Percentiles rank a stretch among this genome's conserved stretches.
These are phyloP conservation scores for Boletus edulis DNA, from an alignment of 768 basidiomycete species.

Conservation along the genomic window DNA sequence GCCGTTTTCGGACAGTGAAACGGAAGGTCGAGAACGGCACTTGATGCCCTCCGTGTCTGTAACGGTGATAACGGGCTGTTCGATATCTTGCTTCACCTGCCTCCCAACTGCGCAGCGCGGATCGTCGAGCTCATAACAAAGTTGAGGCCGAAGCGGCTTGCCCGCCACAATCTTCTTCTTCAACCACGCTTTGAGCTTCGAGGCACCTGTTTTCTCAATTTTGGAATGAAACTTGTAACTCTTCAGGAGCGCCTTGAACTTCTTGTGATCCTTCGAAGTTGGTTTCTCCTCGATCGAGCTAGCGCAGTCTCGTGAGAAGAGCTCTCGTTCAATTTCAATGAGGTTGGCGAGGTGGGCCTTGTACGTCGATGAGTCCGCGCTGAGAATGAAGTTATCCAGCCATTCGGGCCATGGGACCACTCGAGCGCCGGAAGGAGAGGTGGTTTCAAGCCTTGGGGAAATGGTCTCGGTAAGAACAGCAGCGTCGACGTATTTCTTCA, in stretches of 20 bases:
- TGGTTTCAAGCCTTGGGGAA: slow-evolving; percentile 15
- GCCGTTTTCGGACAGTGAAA: slow-evolving; percentile 33
- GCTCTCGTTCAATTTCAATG: slow-evolving; percentile 35
- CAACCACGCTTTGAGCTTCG: slow-evolving; percentile 61
- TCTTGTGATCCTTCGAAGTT: slow-evolving; percentile 34
- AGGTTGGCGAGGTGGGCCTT: slow-evolving; percentile 34
- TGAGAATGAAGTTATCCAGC: slow-evolving; percentile 38
- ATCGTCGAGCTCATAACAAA: slow-evolving; percentile 42
- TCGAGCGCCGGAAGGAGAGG: slow-evolving; percentile 24
- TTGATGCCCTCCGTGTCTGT: slow-evolving; percentile 24
- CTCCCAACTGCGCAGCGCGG: slow-evolving; percentile 39
- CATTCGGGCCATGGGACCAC: slow-evolving; percentile 39
- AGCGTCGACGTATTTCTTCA: slow-evolving; percentile 17
- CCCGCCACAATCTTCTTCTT: slow-evolving; percentile 52
- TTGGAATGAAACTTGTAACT: slow-evolving; percentile 38
- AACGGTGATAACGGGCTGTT: slow-evolving; percentile 18
- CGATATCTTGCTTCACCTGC: slow-evolving; percentile 29
- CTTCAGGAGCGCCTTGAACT: slow-evolving; percentile 42
- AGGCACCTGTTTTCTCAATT: slow-evolving; percentile 36
- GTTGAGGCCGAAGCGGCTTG: slow-evolving; percentile 36
- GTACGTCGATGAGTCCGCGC: slow-evolving; percentile 35
- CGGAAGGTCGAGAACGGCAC: slow-evolving; percentile 12
- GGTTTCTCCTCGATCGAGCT: slow-evolving; percentile 24
- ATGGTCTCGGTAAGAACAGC: slow-evolving; percentile 20
- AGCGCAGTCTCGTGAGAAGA: slow-evolving; percentile 24